phyloP scores from a whole-genome alignment of 352 stramenopile genomes.

The Phytophthora cactorum region DNA sequence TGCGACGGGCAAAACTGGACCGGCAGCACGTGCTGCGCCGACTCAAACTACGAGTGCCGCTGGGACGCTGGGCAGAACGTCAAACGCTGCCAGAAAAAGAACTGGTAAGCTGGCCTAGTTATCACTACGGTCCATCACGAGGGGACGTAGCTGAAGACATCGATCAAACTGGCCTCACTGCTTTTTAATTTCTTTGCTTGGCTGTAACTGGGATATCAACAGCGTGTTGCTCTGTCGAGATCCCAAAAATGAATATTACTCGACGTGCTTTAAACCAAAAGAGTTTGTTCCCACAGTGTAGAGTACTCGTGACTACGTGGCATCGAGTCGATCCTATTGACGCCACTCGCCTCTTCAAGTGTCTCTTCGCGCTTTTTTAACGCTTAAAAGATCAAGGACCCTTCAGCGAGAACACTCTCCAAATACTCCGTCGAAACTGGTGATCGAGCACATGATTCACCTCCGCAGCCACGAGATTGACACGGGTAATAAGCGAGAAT shows the following conservation, averaged over 20 bases:
- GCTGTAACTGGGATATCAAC: background rate
- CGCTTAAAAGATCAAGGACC: no score
- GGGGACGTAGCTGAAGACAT: background rate
- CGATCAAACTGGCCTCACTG: background rate
- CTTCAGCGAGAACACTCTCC: no score
- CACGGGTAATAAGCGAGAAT: no score
- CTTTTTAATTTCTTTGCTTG: background rate
- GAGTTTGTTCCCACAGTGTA: background rate
- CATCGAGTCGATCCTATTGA: no score
- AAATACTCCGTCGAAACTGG: no score
- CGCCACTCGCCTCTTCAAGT: no score
- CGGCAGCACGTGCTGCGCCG: slow-evolving; percentile 23
- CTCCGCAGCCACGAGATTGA: no score
- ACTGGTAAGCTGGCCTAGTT: background rate
- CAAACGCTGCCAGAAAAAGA: slow-evolving; percentile 25
- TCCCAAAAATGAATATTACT: background rate
- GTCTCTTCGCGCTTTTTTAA: no score
- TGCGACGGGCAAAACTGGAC: slow-evolving; percentile 32
- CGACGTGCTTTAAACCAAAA: background rate
- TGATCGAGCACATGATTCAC: no score
- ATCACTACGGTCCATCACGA: background rate
- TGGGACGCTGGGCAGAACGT: slow-evolving; percentile 22
- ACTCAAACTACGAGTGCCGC: slow-evolving; percentile 30
- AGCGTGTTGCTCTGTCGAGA: background rate
- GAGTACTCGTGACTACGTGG: no score